Base-by-base conservation (phyloP, 2,329 filamentous ascomycete genomes). In the Fusarium siculi region DNA sequence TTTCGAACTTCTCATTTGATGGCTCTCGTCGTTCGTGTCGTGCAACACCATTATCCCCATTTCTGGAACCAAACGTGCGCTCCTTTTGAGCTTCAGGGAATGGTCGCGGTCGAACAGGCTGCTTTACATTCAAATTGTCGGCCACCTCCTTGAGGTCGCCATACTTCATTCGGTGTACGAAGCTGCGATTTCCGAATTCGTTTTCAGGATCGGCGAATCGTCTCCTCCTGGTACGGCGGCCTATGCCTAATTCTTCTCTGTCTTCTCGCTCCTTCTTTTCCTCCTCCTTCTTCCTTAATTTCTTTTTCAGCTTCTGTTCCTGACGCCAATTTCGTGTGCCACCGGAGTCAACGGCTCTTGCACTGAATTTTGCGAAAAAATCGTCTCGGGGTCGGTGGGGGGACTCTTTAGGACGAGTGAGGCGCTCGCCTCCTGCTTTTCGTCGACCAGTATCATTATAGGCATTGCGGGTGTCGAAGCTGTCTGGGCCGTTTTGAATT, bases 161-260 rank as follows among this genome's bases (percentile, higher is more conserved):
- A 58, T 84, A 82, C 74, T 88, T 88, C 66, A 88, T 77, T 74
- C 87, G 82, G 61, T 88, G 89, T 5, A 90, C 88, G 21, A 89
- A 68, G 71, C 89, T 91, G 50, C 80, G 84, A 80, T 88, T 88
- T 23, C 88, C 89, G 75, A 89, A 89, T 3, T 77, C 69, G 23
- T 79, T 82, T 4, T 84, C 80, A 1, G 86, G 84, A 66, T 90
- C 85, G 54, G 86, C 80, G 75, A 91, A 90, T 9, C 88, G 84
- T 39, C 86, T 84, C 52, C 82, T 81, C 47, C 88, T 84, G 10
- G 87, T 84, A 75, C 85, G 83, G 7, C 82, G 81, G 21, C 80
- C 80, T 5, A 78, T 79, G 12, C 81, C 80, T 12, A 80, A 79
- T 12, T 80, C 79, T 19, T 80, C 79, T 18, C 75, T 75, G 30